Evolutionary conservation across 148 eudicot genomes (phyloP).

Genomic region (Rheum nobile): DNA sequence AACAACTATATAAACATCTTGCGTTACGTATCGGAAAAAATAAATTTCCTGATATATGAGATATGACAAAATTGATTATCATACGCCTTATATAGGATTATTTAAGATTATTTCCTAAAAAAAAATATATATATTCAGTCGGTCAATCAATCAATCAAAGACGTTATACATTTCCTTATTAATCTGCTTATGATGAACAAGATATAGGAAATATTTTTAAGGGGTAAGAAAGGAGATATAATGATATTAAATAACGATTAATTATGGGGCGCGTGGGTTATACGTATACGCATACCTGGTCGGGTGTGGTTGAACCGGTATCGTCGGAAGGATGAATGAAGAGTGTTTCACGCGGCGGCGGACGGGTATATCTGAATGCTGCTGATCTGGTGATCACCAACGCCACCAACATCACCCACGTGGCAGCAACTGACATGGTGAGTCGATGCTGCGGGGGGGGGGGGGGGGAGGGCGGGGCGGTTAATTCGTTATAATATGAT

Average conservation of each 20-base stretch:
- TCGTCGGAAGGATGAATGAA: background rate
- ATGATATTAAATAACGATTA: too few relatives aligned
- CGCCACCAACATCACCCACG: background rate
- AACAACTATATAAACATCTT: too few relatives aligned
- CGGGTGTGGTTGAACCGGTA: background rate
- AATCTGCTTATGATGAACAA: background rate
- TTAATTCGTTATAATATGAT: too few relatives aligned
- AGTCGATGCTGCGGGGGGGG: too few relatives aligned
- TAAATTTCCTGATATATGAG: too few relatives aligned
- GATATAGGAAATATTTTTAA: background rate
- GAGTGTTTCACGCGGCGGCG: conserved; percentile 9
- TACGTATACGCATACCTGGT: background rate
- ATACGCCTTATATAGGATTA: background rate
- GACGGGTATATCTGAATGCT: background rate
- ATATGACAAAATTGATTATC: background rate
- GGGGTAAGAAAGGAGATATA: background rate
- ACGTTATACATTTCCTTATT: background rate
- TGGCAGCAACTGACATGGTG: background rate
- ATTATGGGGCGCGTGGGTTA: background rate
- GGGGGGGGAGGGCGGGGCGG: too few relatives aligned
- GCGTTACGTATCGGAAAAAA: too few relatives aligned
- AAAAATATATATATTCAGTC: too few relatives aligned
- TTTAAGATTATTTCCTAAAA: background rate
- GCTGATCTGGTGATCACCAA: background rate
- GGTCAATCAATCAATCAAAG: too few relatives aligned